Conservation (phyloP, 208 protist genomes). For the Leishmania tropica region DNA sequence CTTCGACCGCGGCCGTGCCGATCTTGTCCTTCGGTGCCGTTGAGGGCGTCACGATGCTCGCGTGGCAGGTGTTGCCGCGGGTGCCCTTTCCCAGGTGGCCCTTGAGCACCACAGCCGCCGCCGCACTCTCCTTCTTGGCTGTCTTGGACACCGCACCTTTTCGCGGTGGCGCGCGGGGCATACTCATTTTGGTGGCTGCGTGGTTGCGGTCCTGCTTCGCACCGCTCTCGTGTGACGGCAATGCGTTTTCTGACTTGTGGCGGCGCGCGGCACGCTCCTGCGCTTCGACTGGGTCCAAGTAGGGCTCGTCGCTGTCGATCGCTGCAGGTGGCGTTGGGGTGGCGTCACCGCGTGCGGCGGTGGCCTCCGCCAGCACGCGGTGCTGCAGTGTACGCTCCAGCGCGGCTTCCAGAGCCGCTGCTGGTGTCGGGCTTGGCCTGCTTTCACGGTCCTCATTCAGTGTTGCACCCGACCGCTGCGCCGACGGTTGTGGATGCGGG, state of each 20-base stretch:
- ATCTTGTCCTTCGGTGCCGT: background rate
- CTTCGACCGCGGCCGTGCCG: background rate
- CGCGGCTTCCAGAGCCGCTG: background rate
- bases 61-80: background rate
- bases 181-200: background rate
- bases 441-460: too few relatives aligned
- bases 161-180: slow-evolving; percentile 10
- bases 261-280: background rate
- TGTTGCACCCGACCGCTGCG: background rate
- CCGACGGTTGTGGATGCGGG: background rate
- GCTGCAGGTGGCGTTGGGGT: slow-evolving; percentile 2
- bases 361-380: background rate
- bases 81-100: slow-evolving; percentile 1
- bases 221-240: background rate
- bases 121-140: slow-evolving; percentile 23
- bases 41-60: background rate
- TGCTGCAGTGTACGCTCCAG: background rate
- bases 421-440: background rate
- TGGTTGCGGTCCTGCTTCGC: background rate
- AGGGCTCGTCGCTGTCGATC: slow-evolving; percentile 16
- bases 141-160: background rate
- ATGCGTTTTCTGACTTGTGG: too few relatives aligned
- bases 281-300: background rate
- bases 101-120: slow-evolving; percentile 8
- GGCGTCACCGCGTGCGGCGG: background rate